Base-by-base conservation (phyloP, 2,329 filamentous ascomycete species). In the Trichoderma arundinaceum region DNA sequence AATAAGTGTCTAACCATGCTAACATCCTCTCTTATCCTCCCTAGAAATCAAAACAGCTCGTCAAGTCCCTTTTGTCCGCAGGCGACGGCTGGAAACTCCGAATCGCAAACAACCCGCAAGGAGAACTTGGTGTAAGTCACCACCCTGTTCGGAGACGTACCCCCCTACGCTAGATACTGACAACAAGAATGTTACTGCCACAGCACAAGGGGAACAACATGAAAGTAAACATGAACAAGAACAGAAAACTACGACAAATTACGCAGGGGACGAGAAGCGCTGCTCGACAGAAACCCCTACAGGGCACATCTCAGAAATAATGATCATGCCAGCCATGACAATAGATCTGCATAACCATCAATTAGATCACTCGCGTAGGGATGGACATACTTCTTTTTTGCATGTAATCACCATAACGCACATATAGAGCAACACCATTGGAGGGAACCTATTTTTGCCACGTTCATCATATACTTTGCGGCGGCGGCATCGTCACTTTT, bases 21-120 rank as follows among this genome's bases (percentile, higher is more conserved):
- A 28, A 28, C 8, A 13, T 10, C 6, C 7, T 13, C 7, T 8
- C 35, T 38, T 2, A 62, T 33, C 60, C 3, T 51, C 17, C 39
- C 22, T 22, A 70, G 67, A 58, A 61, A 19, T 73, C 70, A 3
- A 74, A 75, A 65, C 72, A 74, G 62, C 67, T 74, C 3, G 70
- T 74, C 66, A 75, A 74, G 66, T 73, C 71, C 13, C 68, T 74
- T 8, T 58, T 75, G 12, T 68, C 64, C 7, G 66, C 69, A 10
- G 71, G 72, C 8, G 64, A 71, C 10, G 70, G 70, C 2, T 74
- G 72, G 73, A 64, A 61, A 8, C 64, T 69, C 48, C 67, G 73
- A 4, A 68, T 75, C 6, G 73, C 71, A 12, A 74, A 74, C 63
- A 70, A 71, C 39, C 73, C 73, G 2, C 41, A 58, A 2, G 70